Base-by-base conservation (phyloP, 2,329 filamentous ascomycete species). In the Hypoxylon sp. region DNA sequence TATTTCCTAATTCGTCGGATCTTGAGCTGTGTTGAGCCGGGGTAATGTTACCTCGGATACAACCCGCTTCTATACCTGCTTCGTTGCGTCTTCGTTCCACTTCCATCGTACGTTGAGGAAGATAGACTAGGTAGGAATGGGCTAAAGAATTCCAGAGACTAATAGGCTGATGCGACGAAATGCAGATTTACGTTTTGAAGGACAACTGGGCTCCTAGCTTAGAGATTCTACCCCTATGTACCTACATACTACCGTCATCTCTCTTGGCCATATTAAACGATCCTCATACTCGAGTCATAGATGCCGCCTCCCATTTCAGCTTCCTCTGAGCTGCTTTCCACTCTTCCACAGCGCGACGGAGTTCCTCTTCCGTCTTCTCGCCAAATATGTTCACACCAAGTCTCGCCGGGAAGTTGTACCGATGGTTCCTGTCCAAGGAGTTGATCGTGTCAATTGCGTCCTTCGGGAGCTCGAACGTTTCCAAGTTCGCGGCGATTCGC, bases 401-500 rank as follows among this genome's bases (percentile, higher is more conserved):
- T 11, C 79, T 72, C 14, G 75, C 73, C 0, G 80, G 80, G 67
- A 82, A 80, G 64, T 82, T 83, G 71, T 82, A 81, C 20, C 80
- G 74, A 59, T 78, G 75, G 50, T 78, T 71, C 64, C 72, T 75
- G 64, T 82, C 79, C 32, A 82, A 69, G 2, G 72, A 72, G 46
- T 76, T 75, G 52, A 83, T 76, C 54, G 75, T 75, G 44, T 79
- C 75, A 46, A 80, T 75, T 7, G 75, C 78, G 28, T 79, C 78
- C 28, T 76, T 26, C 4, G 68, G 61, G 6, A 69, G 54, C 28
- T 69, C 64, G 46, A 68, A 68, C 20, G 57, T 69, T 32, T 76
- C 71, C 61, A 83, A 78, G 55, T 86, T 86, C 44, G 78, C 77
- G 54, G 79, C 77, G 55, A 87, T 86, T 32, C 85, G 78, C 11